Evolutionary conservation across 2,329 filamentous ascomycete genomes (phyloP), one percentile per base, ranked within the genome.

Genomic region (Capronia coronata): DNA sequence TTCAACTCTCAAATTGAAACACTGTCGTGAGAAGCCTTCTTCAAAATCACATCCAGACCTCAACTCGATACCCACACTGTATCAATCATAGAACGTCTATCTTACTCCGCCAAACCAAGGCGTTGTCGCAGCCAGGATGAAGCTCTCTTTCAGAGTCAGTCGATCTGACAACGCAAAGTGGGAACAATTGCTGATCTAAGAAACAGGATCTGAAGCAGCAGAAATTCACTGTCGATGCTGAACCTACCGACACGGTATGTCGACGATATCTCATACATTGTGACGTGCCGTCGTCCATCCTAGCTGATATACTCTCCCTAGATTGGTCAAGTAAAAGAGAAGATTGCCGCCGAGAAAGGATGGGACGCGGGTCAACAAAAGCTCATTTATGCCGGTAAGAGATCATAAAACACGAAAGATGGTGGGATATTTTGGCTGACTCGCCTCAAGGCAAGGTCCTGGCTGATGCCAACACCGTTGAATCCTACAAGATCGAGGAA

Each of bases 401-500:
- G 19, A 16, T 3, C 14, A 32, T 32, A 14, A 18, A 2, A 21
- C 35, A 13, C 21, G 10, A 1, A 7, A 43, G 13, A 21, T 2
- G 5, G 25, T 47, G 25, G 18, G 22, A 27, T 18, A n/a, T 43
- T 34, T 21, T 10, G 23, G 37, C 42, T 46, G 45, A 52, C 39
- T 52, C 37, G 25, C 42, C 43, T 49, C 62, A 96, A n/a, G 90
- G 93, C 74, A 98, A 98, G 76, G 97, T 98, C 62, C 76, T 98
- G 59, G 91, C 96, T 72, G 91, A 98, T 84, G 88, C 89, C 55
- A 93, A 96, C 66, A 95, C 90, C 2, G 86, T 98, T 62, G 88
- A 89, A 70, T 90, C 87, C 34, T 97, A 97, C 76, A 95, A 88
- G 72, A 97, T 98, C 57, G 91, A 98, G 72, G 93, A 97, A 79